Percentiles rank a stretch among this genome's conserved stretches.
These are phyloP conservation scores for Margaritispora aquatica DNA, from an alignment of 495 filamentous ascomycete species.

Conservation along the genomic window DNA sequence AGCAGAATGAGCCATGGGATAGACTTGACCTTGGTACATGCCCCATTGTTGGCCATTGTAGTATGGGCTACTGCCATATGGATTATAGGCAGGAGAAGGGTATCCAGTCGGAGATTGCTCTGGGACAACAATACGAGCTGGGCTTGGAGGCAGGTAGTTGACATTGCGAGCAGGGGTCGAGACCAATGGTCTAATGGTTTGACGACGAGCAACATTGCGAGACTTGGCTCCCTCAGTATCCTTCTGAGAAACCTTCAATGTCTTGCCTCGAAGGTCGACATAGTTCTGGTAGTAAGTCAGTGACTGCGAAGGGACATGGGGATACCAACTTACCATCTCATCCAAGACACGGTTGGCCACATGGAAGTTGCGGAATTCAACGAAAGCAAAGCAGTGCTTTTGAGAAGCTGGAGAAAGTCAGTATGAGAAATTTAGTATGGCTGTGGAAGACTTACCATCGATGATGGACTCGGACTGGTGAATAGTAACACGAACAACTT, in stretches of 20 bases:
- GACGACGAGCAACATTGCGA: neutral
- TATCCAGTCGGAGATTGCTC: neutral
- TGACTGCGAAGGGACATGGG: neutral
- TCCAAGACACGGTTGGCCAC: constrained; percentile 34
- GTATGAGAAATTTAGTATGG: neutral
- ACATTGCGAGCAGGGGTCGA: neutral
- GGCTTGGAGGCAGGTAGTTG: neutral
- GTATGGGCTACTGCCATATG: neutral
- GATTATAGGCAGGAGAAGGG: neutral
- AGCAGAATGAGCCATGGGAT: neutral
- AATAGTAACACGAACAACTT: constrained; percentile 35
- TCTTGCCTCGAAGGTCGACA: constrained; percentile 9
- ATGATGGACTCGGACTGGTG: constrained; percentile 27
- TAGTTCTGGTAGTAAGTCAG: constrained; percentile 13
- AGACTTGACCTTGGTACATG: neutral
- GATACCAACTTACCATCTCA: neutral
- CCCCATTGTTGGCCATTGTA: neutral
- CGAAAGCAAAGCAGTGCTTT: constrained; percentile 44
- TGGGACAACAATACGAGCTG: neutral
- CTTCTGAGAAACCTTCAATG: constrained; percentile 21
- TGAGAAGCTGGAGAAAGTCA: constrained; percentile 19
- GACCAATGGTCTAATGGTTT: neutral
- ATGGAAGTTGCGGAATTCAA: constrained; percentile 37
- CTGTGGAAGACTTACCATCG: constrained; percentile 28
- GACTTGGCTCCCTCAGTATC: constrained; percentile 13